A percentile compares a stretch with the other conserved stretches of the same genome.
phyloP scores from a whole-genome alignment of 352 stramenopile genomes.

The Pythium plurisporium region DNA sequence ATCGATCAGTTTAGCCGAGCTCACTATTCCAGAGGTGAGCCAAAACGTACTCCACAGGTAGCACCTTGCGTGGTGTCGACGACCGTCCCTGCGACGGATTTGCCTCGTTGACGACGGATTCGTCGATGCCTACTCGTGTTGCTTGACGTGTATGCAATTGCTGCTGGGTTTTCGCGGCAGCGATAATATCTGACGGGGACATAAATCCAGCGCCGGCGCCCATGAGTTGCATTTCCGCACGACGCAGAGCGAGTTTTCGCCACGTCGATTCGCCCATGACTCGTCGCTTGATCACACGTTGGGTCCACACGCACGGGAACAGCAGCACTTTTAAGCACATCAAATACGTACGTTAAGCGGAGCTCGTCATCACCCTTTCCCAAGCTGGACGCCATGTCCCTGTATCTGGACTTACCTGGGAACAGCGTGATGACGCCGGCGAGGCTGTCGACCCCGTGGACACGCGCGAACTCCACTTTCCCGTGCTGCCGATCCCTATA shows the following conservation, averaged over 20 bases:
- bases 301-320: constrained; percentile 57
- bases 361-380: background rate
- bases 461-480: constrained; percentile 10
- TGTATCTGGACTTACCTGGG: no score
- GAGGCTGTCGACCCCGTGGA: constrained; percentile 33
- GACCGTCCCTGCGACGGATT: background rate
- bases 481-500: background rate
- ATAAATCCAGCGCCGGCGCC: constrained; percentile 26
- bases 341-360: background rate
- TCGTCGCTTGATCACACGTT: constrained; percentile 42
- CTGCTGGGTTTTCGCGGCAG: constrained; percentile 22
- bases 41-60: constrained; percentile 12
- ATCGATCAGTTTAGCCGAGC: no score
- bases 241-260: constrained; percentile 31
- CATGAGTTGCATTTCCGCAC: constrained; percentile 29
- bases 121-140: background rate
- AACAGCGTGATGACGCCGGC: constrained; percentile 45
- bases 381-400: background rate
- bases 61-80: constrained; percentile 20
- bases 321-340: constrained; percentile 35
- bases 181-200: constrained; percentile 38
- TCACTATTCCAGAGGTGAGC: background rate
- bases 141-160: no score
- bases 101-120: background rate
- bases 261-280: constrained; percentile 50